Evolutionary conservation across 2,329 filamentous ascomycete genomes (phyloP).

Genomic region (Thielaviopsis euricoi): DNA sequence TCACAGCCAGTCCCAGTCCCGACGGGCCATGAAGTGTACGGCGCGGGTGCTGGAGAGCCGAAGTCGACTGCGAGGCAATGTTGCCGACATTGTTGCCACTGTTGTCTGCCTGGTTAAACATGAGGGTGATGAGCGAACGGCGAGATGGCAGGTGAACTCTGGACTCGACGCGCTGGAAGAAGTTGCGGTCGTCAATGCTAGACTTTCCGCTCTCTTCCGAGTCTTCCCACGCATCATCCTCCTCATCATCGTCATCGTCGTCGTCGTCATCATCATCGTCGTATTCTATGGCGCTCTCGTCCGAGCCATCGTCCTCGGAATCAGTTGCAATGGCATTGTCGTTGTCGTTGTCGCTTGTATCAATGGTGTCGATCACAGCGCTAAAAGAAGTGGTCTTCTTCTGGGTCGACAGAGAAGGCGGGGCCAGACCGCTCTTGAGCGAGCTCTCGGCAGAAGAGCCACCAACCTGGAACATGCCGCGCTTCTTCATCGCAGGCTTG

Average conservation of each 20-base stretch:
- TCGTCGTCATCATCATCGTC: conserved; percentile 47
- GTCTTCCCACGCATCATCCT: conserved; percentile 43
- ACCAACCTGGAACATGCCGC: conserved; percentile 34
- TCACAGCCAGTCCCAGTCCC: conserved; percentile 4
- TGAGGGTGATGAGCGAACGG: conserved; percentile 75
- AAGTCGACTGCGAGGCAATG: conserved; percentile 47
- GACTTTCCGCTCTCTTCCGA: conserved; percentile 72
- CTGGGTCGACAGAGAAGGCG: conserved; percentile 21
- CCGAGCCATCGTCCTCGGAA: conserved; percentile 44
- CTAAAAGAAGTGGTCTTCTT: conserved; percentile 76
- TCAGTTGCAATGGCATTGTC: conserved; percentile 30
- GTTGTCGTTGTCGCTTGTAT: conserved; percentile 39
- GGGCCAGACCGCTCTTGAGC: conserved; percentile 32
- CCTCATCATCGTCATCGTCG: conserved; percentile 43
- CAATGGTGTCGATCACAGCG: conserved; percentile 54
- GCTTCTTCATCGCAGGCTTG: conserved; percentile 18
- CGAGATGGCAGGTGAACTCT: conserved; percentile 69
- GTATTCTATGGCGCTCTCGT: conserved; percentile 26
- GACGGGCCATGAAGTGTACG: conserved; percentile 28
- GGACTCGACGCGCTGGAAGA: conserved; percentile 87
- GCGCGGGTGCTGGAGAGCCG: conserved; percentile 46
- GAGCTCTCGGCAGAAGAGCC: conserved; percentile 64
- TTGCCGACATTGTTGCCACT: conserved; percentile 49
- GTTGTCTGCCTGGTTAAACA: conserved; percentile 65
- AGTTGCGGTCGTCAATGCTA: conserved; percentile 60